phyloP scores from a whole-genome alignment of 78 protist genomes.

The Tieghemostelium lacteum region DNA sequence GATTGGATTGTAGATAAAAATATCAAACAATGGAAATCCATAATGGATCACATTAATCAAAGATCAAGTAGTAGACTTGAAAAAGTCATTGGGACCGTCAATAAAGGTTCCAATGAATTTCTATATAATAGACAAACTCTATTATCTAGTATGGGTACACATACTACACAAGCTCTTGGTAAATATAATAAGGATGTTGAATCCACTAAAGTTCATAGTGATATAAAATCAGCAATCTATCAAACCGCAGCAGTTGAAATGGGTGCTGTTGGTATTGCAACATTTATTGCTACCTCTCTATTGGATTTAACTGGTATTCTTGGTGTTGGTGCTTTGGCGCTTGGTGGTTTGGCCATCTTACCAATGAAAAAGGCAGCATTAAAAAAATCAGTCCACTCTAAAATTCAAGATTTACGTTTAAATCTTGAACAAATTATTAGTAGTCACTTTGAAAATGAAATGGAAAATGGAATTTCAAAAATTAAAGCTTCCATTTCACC shows the following conservation, averaged over 20 bases:
- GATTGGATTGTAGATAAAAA: constrained; percentile 75
- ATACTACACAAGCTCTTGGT: background rate
- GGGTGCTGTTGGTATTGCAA: constrained; percentile 61
- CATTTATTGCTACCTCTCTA: constrained; percentile 29
- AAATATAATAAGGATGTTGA: constrained; percentile 36
- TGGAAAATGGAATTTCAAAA: constrained; percentile 21
- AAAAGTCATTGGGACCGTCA: constrained; percentile 21
- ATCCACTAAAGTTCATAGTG: background rate
- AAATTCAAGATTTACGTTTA: constrained; percentile 15
- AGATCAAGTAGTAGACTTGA: constrained; percentile 36
- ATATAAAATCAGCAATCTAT: constrained; percentile 37
- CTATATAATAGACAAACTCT: constrained; percentile 4
- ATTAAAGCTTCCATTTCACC: constrained; percentile 55
- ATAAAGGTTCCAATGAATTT: constrained; percentile 36
- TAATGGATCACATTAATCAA: constrained; percentile 40
- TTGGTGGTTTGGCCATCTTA: constrained; percentile 51
- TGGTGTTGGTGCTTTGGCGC: constrained; percentile 55
- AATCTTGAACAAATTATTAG: background rate
- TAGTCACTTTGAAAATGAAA: constrained; percentile 22
- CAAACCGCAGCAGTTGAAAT: constrained; percentile 45
- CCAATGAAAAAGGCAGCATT: constrained; percentile 41
- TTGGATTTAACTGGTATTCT: constrained; percentile 59
- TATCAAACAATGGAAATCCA: constrained; percentile 36
- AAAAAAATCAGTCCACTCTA: constrained; percentile 37
- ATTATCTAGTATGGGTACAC: constrained; percentile 16